Evolutionary conservation across 176 grass and related monocot species (phyloP).

Genomic region (Carex cristatella): DNA sequence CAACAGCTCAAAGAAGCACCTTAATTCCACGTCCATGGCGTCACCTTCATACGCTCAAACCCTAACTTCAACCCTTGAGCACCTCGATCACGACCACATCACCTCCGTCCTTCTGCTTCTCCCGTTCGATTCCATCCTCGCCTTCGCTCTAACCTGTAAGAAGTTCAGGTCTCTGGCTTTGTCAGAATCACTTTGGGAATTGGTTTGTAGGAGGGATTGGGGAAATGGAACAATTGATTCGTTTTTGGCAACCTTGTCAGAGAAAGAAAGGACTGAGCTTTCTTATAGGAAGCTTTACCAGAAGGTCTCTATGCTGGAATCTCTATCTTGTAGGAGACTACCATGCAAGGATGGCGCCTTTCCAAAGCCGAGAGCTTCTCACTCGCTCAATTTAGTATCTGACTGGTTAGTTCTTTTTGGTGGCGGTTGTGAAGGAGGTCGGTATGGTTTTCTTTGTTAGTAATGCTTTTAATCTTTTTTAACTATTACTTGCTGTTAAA

Average conservation of each 20-base stretch:
- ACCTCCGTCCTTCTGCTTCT: conserved; percentile 67
- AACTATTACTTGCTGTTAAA: neutral
- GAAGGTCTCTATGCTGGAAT: conserved; percentile 38
- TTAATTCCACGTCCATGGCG: conserved; percentile 1
- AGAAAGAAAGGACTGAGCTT: conserved; percentile 22
- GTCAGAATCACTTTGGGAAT: conserved; percentile 79
- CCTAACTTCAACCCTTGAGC: conserved; percentile 21
- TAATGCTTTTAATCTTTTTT: neutral
- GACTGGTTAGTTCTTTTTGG: conserved; percentile 89
- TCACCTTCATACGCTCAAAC: conserved; percentile 2
- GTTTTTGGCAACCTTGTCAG: conserved; percentile 31
- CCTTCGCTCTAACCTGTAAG: conserved; percentile 71
- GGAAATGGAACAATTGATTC: conserved; percentile 35
- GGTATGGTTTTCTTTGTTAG: neutral
- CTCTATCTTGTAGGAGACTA: conserved; percentile 44
- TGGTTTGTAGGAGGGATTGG: conserved; percentile 73
- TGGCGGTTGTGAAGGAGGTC: conserved; percentile 88
- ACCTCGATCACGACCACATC: conserved; percentile 60
- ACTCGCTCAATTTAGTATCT: conserved; percentile 80
- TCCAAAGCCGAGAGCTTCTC: conserved; percentile 68
- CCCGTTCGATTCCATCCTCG: conserved; percentile 58
- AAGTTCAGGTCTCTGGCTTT: conserved; percentile 49
- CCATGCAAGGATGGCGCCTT: conserved; percentile 33
- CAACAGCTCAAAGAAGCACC: conserved; percentile 1
- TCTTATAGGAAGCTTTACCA: conserved; percentile 63